Conservation (phyloP, 108 stramenopile genomes). For the Fistulifera pelliculosa region DNA sequence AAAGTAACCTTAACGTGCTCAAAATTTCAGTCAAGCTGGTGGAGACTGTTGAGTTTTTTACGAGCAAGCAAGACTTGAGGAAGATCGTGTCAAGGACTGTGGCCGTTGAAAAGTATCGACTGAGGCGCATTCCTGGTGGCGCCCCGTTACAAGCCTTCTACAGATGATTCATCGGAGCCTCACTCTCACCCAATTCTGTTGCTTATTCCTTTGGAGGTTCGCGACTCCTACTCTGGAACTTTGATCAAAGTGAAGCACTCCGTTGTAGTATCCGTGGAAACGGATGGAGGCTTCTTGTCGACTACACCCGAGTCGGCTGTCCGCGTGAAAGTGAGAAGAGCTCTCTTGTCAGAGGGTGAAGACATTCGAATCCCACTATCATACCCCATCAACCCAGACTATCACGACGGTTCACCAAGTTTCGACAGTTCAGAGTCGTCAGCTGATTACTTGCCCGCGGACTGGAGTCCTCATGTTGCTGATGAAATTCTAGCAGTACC, state of each 20-base stretch:
- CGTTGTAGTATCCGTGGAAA: slow-evolving; percentile 5
- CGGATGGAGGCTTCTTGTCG: slow-evolving; percentile 5
- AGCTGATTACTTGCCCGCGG: not conserved
- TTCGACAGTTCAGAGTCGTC: not conserved
- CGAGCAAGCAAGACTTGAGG: too few species aligned
- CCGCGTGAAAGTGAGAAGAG: not conserved
- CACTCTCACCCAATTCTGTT: not conserved
- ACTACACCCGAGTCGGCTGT: slow-evolving; percentile 14
- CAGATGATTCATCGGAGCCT: not conserved
- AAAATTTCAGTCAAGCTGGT: slow-evolving; percentile 6
- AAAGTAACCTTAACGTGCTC: slow-evolving; percentile 5
- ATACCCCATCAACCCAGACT: not conserved
- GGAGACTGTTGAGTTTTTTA: slow-evolving; percentile 6
- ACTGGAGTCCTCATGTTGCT: slow-evolving; percentile 12
- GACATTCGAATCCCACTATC: not conserved
- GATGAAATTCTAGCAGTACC: slow-evolving; percentile 8
- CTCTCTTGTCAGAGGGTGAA: not conserved
- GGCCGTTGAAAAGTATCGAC: too few species aligned
- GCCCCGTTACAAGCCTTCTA: not conserved
- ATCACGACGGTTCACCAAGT: not conserved
- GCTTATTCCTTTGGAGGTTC: slow-evolving; percentile 6
- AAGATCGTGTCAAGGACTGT: too few species aligned
- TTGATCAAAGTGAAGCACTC: slow-evolving; percentile 13
- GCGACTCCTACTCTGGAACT: slow-evolving; percentile 10
- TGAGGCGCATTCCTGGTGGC: too few species aligned